These are phyloP conservation scores for Petunia secreta DNA, from an alignment of 257 asterid species.

Conservation along the genomic window DNA sequence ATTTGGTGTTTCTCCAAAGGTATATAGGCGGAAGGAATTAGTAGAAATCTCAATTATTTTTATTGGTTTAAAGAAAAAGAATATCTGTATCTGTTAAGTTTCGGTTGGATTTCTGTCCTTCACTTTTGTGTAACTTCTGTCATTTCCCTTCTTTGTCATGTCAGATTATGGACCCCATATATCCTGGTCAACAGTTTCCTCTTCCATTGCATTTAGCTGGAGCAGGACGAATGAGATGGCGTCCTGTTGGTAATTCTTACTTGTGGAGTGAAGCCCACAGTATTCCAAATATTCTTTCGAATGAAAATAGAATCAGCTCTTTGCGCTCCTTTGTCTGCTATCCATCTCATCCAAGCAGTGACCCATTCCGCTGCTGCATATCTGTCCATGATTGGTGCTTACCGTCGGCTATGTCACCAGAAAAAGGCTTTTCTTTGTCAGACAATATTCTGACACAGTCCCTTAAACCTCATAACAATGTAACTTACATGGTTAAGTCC, in stretches of 20 bases:
- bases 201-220: conserved; percentile 96
- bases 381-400: conserved; percentile 70
- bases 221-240: conserved; percentile 91
- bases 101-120: conserved; percentile 26
- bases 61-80: not conserved
- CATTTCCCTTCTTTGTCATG: conserved; percentile 26
- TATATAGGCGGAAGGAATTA: conserved; percentile 30
- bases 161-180: conserved; percentile 91
- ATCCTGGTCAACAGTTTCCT: conserved; percentile 95
- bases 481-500: conserved; percentile 50
- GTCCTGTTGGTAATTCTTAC: conserved; percentile 84
- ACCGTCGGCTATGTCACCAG: conserved; percentile 56
- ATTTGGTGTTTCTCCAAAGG: conserved; percentile 94
- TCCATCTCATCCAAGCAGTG: conserved; percentile 94
- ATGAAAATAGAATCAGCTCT: conserved; percentile 68
- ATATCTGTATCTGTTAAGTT: conserved; percentile 22
- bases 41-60: not conserved
- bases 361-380: conserved; percentile 92
- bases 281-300: conserved; percentile 78
- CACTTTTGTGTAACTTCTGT: conserved; percentile 24
- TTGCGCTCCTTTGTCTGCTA: conserved; percentile 89
- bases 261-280: conserved; percentile 95
- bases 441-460: conserved; percentile 43
- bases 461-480: conserved; percentile 37
- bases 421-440: conserved; percentile 42